Base-by-base conservation (phyloP, 805 yeast species). In the Candida corydali region DNA sequence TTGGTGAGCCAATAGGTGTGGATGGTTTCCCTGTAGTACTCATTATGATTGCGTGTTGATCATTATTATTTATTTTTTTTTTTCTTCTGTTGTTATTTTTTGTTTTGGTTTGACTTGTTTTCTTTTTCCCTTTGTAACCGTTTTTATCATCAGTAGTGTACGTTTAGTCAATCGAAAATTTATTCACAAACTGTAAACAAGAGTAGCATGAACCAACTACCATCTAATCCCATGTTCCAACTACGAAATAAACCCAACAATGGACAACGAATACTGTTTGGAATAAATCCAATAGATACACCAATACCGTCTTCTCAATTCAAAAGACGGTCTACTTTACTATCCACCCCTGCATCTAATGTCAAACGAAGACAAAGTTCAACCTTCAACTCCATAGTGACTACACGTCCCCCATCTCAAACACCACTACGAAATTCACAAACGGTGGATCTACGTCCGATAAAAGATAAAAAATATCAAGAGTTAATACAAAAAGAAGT, bases 391-490 rank as follows among this genome's bases (percentile, higher is more conserved):
- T 18, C 29, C 14, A 6, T 25, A 29, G 25, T 19, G 9, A 8
- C 26, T 9, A 24, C 41, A 4, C 36, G 43, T 8, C 38, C 45
- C 26, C 16, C 43, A 32, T 19, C 44, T 34, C 36, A 33, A 33
- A 33, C 30, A 10, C 36, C 36, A 26, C 28, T 32, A 32, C 34
- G 34, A 32, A 32, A 3, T 23, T n/a, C n/a, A n/a, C 20, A 29
- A 8, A 27, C 17, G 26, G 15, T 17, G 14, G 96, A 87, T 59
- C 82, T 84, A 20, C 69, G 97, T 36, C 95, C 95, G 4, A 57
- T 87, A 18, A 68, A 88, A 39, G 95, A 87, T 55, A 74, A 73
- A 43, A 71, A 66, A 42, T 86, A 76, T 54, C 94, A 84, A 54
- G 61, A 59, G 29, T 61, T 71, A 18, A 75, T 86, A 42, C 86